These are phyloP conservation scores for Lentinula aciculospora DNA, from an alignment of 768 basidiomycete genomes.

Conservation along the genomic window DNA sequence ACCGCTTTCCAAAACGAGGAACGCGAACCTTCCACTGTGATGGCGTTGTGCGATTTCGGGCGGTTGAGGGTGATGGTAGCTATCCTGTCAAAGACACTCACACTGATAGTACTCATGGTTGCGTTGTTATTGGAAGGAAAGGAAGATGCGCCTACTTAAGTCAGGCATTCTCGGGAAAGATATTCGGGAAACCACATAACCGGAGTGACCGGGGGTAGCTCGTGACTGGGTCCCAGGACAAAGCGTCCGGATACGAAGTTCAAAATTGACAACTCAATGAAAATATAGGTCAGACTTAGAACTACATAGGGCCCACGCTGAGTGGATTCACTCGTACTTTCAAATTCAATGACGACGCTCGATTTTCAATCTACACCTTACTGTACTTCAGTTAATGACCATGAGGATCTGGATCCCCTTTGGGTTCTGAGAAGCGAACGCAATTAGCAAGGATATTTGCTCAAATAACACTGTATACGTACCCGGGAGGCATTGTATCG, in stretches of 20 bases:
- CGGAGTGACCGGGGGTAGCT: neutral
- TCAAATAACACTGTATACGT: neutral
- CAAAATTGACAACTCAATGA: too few relatives aligned
- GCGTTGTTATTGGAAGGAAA: neutral
- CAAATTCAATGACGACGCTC: too few relatives aligned
- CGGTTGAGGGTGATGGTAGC: slow-evolving; percentile 67
- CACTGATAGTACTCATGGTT: slow-evolving; percentile 30
- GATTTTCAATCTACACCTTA: too few relatives aligned
- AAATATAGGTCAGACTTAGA: too few relatives aligned
- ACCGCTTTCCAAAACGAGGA: neutral
- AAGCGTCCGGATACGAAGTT: too few relatives aligned
- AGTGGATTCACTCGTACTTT: too few relatives aligned
- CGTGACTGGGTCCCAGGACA: too few relatives aligned
- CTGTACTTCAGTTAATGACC: slow-evolving; percentile 51
- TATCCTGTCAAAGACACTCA: slow-evolving; percentile 49
- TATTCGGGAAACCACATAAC: neutral
- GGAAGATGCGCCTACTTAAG: neutral
- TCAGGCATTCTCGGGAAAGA: neutral
- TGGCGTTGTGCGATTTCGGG: slow-evolving; percentile 53
- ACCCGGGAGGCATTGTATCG: slow-evolving; percentile 89
- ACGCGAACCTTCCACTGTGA: slow-evolving; percentile 42
- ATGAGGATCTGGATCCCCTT: slow-evolving; percentile 67
- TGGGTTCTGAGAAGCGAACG: slow-evolving; percentile 47
- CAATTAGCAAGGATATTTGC: slow-evolving; percentile 13
- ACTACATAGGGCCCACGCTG: too few relatives aligned